Evolutionary conservation across 202 grass and related monocot genomes (phyloP).

Genomic region (Carex sylvatica): DNA sequence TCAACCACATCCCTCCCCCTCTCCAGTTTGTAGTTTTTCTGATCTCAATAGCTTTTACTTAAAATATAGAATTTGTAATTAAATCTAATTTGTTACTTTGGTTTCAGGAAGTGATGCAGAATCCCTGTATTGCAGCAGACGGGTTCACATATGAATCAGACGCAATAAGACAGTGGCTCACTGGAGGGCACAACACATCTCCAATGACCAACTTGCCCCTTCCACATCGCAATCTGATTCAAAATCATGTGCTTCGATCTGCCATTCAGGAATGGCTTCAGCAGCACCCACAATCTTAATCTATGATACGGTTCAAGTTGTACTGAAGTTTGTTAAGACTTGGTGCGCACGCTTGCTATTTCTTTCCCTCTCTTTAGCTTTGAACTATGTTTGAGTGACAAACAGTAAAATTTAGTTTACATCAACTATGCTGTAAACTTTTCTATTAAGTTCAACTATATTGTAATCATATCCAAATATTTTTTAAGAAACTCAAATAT

Average conservation of each 20-base stretch:
- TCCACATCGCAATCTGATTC: constrained; percentile 42
- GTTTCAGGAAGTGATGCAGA: constrained; percentile 60
- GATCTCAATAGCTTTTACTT: not conserved
- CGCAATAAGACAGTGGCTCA: constrained; percentile 53
- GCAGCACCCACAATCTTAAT: constrained; percentile 11
- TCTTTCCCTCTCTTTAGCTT: not conserved
- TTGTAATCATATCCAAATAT: no score
- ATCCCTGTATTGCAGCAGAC: constrained; percentile 60
- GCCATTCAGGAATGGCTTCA: constrained; percentile 63
- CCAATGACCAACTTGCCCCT: constrained; percentile 78
- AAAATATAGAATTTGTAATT: not conserved
- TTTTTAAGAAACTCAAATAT: no score
- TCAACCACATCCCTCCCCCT: not conserved
- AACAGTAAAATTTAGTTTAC: no score
- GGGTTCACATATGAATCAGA: constrained; percentile 69
- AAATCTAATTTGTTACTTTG: not conserved
- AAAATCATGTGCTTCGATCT: constrained; percentile 56
- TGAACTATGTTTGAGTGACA: not conserved
- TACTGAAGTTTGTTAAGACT: not conserved
- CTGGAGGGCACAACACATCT: constrained; percentile 41
- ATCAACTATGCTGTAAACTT: no score
- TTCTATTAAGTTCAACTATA: no score
- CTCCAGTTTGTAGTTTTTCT: not conserved
- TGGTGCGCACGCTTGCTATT: not conserved
- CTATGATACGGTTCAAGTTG: not conserved